Evolutionary conservation across 2,329 filamentous ascomycete genomes (phyloP), one percentile per base, ranked within the genome.

Genomic region (Calonectria pauciramosa): DNA sequence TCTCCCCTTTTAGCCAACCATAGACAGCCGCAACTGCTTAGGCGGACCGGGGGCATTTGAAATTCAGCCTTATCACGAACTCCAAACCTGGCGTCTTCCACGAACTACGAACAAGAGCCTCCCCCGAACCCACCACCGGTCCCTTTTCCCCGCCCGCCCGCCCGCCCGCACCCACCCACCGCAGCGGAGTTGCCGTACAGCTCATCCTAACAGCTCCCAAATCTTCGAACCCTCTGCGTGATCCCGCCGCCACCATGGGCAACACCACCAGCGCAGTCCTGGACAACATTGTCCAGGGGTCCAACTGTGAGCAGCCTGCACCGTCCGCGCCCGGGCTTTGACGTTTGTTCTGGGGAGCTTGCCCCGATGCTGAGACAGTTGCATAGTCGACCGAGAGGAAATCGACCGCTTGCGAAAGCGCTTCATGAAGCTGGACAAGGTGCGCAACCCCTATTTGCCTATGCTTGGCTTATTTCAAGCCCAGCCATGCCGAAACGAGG

Each of bases 391-490:
- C 89, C 94, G 95, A 85, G 97, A 99, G 83, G 97, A 99, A 86
- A 96, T 99, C 75, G 97, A 99, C 85, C 92, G 97, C 82, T 90
- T 99, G 84, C 92, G 96, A 83, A 99, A 99, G 89, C 92, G 96
- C 76, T 99, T 99, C 84, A 99, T 99, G 96, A 99, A 99, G 88
- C 90, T 99, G 75, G 97, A 99, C 87, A 99, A 98, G 92, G 96
- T 97, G 87, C 79, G 88, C 79, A 36, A 52, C 64, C 56, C 16
- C 64, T 68, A 73, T 70, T 60, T 70, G 68, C n/a, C 32, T 26
- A 28, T 34, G n/a, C n/a, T 8, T 3, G 14, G 34, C 34, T 63
- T 41, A 20, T 14, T 41, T n/a, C 23, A 63, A 3, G n/a, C 56
- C 23, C 16, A 38, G 23, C 4, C 13, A 63, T 28, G 16, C 26